Conservation (phyloP, 768 basidiomycete genomes). For the Piloderma croceum region DNA sequence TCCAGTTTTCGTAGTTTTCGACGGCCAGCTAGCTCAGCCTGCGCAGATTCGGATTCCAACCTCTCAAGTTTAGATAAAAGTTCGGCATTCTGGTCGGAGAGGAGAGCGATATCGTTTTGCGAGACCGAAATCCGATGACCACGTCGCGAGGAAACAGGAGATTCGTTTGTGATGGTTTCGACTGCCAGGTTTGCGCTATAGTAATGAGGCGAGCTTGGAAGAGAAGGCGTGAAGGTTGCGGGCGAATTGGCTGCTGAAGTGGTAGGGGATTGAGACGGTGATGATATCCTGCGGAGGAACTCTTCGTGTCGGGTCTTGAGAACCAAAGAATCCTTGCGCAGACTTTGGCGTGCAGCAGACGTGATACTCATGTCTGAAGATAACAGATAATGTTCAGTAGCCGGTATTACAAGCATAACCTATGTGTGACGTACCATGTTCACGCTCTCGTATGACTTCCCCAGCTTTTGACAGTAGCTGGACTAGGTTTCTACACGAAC, state of each 20-base stretch:
- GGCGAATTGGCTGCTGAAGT: slow-evolving; percentile 19
- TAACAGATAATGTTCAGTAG: slow-evolving; percentile 5
- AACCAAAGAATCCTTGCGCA: slow-evolving; percentile 63
- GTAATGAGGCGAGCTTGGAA: slow-evolving; percentile 29
- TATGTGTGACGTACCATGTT: slow-evolving; percentile 50
- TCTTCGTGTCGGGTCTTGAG: slow-evolving; percentile 71
- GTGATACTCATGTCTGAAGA: slow-evolving; percentile 59
- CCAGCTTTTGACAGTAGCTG: slow-evolving; percentile 68
- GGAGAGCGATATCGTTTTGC: slow-evolving; percentile 59
- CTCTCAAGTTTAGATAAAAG: slow-evolving; percentile 70
- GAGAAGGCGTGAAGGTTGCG: slow-evolving; percentile 19
- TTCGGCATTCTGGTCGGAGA: slow-evolving; percentile 82
- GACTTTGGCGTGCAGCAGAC: slow-evolving; percentile 59
- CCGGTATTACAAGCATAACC: slow-evolving; percentile 5
- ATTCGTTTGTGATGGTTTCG: slow-evolving; percentile 18
- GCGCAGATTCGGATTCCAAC: slow-evolving; percentile 63
- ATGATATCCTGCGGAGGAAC: slow-evolving; percentile 60
- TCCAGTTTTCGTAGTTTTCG: slow-evolving; percentile 68
- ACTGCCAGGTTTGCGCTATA: too few relatives aligned
- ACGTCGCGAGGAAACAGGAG: slow-evolving; percentile 22
- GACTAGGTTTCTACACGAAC: slow-evolving; percentile 68
- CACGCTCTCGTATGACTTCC: slow-evolving; percentile 68
- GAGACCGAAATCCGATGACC: slow-evolving; percentile 57
- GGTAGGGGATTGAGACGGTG: too few relatives aligned
- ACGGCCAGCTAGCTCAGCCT: slow-evolving; percentile 62